Conservation (phyloP, 2,329 filamentous ascomycete species). For the Neonectria punicea region DNA sequence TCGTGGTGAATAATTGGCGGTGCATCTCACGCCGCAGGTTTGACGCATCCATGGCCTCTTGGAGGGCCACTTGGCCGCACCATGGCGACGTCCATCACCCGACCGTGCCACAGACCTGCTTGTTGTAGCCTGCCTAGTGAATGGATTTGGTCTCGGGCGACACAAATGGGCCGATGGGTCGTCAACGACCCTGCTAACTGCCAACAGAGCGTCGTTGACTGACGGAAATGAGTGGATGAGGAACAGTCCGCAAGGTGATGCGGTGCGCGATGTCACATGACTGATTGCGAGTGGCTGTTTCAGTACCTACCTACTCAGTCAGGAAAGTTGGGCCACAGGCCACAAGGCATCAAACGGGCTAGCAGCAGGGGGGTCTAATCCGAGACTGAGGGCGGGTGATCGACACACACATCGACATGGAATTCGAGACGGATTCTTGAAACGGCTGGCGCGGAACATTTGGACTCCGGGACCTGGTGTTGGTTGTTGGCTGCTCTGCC, state of each 20-base stretch:
- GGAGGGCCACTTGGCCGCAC: slow-evolving; percentile 8
- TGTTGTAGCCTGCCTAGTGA: slow-evolving; percentile 2
- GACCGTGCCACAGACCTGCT: slow-evolving; percentile 3
- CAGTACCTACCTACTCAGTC: too few relatives aligned
- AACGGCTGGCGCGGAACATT: slow-evolving; percentile 12
- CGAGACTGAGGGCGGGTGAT: background rate
- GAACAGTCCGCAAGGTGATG: background rate
- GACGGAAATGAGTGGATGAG: background rate
- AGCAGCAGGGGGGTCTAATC: slow-evolving; percentile 4
- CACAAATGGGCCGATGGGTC: slow-evolving; percentile 1
- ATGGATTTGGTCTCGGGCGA: background rate
- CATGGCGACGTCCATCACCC: slow-evolving; percentile 1
- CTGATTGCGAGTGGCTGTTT: background rate
- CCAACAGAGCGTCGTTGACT: background rate
- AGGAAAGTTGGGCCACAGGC: background rate
- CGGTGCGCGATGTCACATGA: slow-evolving; percentile 11
- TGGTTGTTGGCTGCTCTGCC: background rate
- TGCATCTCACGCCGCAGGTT: slow-evolving; percentile 19
- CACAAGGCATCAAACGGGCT: background rate
- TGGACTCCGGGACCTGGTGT: background rate
- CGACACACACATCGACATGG: background rate
- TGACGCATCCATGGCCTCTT: slow-evolving; percentile 16
- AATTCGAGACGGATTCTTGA: slow-evolving; percentile 5
- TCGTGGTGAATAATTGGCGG: slow-evolving; percentile 23
- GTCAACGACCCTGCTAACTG: background rate